Evolutionary conservation across 2,329 filamentous ascomycete genomes (phyloP), one percentile per base, ranked within the genome.

Genomic region (Aureobasidium leucospermi): DNA sequence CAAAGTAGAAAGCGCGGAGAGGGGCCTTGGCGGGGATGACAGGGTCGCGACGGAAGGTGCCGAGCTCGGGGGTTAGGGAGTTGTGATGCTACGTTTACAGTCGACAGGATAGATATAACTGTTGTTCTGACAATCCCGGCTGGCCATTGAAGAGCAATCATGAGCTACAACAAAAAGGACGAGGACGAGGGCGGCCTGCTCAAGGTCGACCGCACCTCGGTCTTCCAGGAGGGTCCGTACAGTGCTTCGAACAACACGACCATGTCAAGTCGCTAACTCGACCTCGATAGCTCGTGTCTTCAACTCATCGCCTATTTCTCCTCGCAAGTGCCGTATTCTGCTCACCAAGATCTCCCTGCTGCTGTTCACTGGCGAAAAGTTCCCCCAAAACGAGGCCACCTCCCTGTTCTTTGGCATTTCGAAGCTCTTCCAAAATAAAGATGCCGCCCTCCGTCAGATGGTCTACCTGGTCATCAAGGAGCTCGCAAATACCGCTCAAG

Each of bases 101-200:
- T 34, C 45, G 13, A 28, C 28, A 29, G 5, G 28, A 32, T n/a
- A 38, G 23, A 23, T 23, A 23, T 23, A 51, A 13, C 8, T 10
- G 10, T 28, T n/a, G 39, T 15, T 7, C 39, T 23, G 23, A 23
- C 13, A n/a, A 16, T 7, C 15, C 11, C 11, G 19, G 19, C 48
- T n/a, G 13, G 51, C 31, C 34, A 57, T 57, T 58, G 55, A 58
- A 23, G 55, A 39, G 31, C 43, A 47, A 69, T 38, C 72, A 96
- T 96, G 92, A 94, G 88, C 78, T 96, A 94, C 84, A 87, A 93
- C 81, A 99, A 99, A 81, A 97, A 96, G 82, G 93, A 99, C 77
- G 94, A 97, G 83, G 94, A 99, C 81, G 93, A 96, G 74, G 85
- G 87, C 74, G 87, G 89, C 73, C 84, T 97, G 80, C 88, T 97